Evolutionary conservation across 495 filamentous ascomycete genomes (phyloP), one percentile per base, ranked within the genome.

Genomic region (Bryoglossum gracile): DNA sequence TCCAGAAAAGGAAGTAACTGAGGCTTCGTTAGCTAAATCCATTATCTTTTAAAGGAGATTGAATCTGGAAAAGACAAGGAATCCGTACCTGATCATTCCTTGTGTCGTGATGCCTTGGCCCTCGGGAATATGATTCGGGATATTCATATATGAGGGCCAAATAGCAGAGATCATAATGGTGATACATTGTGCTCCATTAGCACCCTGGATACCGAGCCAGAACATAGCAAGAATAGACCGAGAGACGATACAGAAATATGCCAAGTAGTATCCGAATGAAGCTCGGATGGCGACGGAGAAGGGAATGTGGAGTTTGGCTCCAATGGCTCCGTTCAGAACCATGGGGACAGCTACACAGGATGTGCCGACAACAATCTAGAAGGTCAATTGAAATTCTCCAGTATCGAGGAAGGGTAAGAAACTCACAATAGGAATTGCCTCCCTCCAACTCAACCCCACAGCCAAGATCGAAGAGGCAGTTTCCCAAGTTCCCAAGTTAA

Each of bases 201-300:
- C 75, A 21, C 78, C 75, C 57, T 85, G 77, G 42, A 87, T 83
- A 11, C 78, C 80, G 21, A 84, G 78, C 83, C 83, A 86, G 65
- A 86, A 85, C 56, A 84, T 65, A 6, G 81, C 82, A 4, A 86
- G 69, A 46, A 86, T 77, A 0, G 75, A 69, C n/a, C 83, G 73
- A 0, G 79, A 83, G 8, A 85, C 65, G 41, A 86, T 83, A 19
- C 75, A 71, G 54, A 87, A 73, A 56, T 84, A 85, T 3, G 75
- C 74, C 40, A 81, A 73, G 67, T 78, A 86, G 64, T 82, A 86
- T 1, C 83, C 83, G 66, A 81, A 87, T 50, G 70, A 70, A 8
- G 81, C 79, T 14, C 82, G 75, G 1, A 78, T 74, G 45, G 82
- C 74, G 3, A 86, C 80, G 8, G 82, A 79, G 63, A 86, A 87